Base-by-base conservation (phyloP, 176 grass and related monocot species). In the Bromus sterilis region DNA sequence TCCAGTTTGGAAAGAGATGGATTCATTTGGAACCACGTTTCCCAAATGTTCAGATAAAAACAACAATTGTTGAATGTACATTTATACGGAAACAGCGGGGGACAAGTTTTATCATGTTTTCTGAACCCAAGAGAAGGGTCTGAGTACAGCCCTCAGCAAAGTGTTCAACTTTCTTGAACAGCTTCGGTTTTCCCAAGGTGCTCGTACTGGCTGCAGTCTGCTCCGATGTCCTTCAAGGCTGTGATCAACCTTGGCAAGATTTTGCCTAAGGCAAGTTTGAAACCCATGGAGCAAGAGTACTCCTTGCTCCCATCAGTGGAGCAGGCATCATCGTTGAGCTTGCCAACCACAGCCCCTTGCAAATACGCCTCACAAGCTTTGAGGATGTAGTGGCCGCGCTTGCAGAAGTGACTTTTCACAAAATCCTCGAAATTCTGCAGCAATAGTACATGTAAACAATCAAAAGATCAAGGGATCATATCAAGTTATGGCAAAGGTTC, bases 281-380 rank as follows among this genome's bases (percentile, higher is more conserved):
- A 99, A 30, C 96, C 96, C 2, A 93, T 87, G 4, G 96, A 99
- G 76, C 90, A 91, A 9, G 91, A 86, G 58, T 93, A 61, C 59
- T 91, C 93, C 80, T 75, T 84, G 86, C 84, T 95, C 60, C 84
- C 88, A 8, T 89, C 84, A 2, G 93, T 95, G 49, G 82, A 74
- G 41, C 84, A 93, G 15, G 91, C 93, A 37, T 93, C 93, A 33
- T 84, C 71, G 30, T 80, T 91, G 51, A 99, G 96, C 4, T 89
- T 93, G 64, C 96, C 96, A 15, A 99, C 90, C 37, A 75, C 76
- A 72, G 67, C 89, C 18, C 93, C 96, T 74, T 85, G 88, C 89
- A 91, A 87, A 76, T 99, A 99, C 39, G 93, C 96, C 25, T 87
- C 88, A 16, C 96, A 99, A 77, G 91, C 91, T 93, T 99, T 95